Base-by-base conservation (phyloP, 2,329 filamentous ascomycete species). In the Aspergillus sp. region DNA sequence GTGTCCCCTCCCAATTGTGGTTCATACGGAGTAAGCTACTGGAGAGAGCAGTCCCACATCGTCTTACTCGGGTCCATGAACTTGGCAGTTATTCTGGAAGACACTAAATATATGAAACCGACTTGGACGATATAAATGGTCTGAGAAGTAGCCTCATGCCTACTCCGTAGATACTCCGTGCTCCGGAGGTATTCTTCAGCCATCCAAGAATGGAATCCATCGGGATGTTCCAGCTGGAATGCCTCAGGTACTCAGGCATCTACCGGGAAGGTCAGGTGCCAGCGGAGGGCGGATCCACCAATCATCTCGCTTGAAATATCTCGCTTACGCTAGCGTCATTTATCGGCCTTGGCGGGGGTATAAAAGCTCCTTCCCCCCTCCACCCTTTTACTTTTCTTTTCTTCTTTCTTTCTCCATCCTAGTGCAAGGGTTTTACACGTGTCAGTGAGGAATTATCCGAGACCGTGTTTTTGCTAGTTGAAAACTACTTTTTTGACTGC, bases 401-500 rank as follows among this genome's bases (percentile, higher is more conserved):
- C 63, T 73, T 69, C 65, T 71, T 76, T 77, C 69, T 60, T 71
- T 73, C 65, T 69, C 56, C 69, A 77, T 77, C 74, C 74, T 75
- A 68, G 74, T 77, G 74, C 74, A 88, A 80, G 86, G 87, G 89
- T 87, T 85, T 89, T 89, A 90, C 84, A 87, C 85, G 85, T 88
- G 86, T 85, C 87, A 89, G 87, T 92, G 89, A 92, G 87, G 89
- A 91, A 88, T 87, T 85, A 87, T 91, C 90, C 86, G 90, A 92
- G 88, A 86, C 85, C 84, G 85, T 85, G 84, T 91, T 91, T 90
- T 91, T 91, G 89, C 89, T 91, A 90, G 88, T 90, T 91, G 88
- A 90, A 90, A 90, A 90, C 88, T 90, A 90, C 82, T 80, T 74
- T 83, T 82, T 83, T 90, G 89, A 91, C 89, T 83, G 83, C 89